Percentiles rank a stretch among this genome's conserved stretches.
Evolutionary conservation across 2,329 filamentous ascomycete species (phyloP).

Genomic region (Botrytis pseudocinerea): DNA sequence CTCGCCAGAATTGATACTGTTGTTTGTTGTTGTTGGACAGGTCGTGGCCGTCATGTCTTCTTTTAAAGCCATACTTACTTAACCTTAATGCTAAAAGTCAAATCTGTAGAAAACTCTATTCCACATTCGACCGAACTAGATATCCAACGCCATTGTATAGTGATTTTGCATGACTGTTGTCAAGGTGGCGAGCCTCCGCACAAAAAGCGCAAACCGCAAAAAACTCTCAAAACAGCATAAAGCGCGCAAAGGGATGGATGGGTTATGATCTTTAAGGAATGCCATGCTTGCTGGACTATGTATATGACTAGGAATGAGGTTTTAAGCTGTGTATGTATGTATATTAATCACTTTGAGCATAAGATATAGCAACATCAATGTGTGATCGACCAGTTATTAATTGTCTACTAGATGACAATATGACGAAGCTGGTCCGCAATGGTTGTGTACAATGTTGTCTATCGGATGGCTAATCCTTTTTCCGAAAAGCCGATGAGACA

Average conservation of each 20-base stretch:
- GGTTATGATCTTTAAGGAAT: background rate
- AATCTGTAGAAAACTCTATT: background rate
- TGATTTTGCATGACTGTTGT: background rate
- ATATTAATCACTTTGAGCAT: background rate
- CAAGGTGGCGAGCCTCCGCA: constrained; percentile 9
- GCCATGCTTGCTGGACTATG: background rate
- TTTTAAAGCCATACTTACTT: background rate
- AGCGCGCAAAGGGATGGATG: constrained; percentile 8
- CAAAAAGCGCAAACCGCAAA: constrained; percentile 18
- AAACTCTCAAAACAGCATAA: constrained; percentile 12
- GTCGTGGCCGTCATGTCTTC: background rate
- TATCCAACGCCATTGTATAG: background rate
- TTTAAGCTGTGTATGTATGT: background rate
- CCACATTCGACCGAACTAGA: background rate
- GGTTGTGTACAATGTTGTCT: no score
- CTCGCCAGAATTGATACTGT: constrained; percentile 8
- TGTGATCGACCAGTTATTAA: background rate
- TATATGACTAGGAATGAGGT: background rate
- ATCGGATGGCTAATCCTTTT: no score
- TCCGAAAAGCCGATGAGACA: no score
- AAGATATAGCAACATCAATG: background rate
- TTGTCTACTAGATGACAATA: background rate
- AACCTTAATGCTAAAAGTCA: constrained; percentile 3
- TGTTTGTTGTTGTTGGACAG: background rate
- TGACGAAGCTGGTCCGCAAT: no score